These are phyloP conservation scores for Leccinum rimulosum DNA, from an alignment of 768 basidiomycete species.

Conservation along the genomic window DNA sequence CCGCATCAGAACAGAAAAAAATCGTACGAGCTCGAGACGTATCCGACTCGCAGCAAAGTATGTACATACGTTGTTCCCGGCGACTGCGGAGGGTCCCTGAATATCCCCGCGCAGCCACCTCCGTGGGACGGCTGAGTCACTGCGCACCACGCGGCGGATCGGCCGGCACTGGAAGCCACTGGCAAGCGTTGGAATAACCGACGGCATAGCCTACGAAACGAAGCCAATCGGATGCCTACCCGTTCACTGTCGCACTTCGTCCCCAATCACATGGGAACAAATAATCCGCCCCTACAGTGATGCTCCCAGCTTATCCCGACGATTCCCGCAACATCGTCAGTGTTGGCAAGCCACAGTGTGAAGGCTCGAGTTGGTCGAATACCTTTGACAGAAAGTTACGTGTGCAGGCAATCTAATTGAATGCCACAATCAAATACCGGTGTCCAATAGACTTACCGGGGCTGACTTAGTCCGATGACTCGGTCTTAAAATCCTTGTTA, in stretches of 20 bases:
- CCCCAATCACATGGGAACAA: background rate
- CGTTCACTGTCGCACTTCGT: background rate
- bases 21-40: background rate
- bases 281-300: no score
- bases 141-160: background rate
- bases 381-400: background rate
- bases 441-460: conserved; percentile 11
- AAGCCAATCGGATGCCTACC: conserved; percentile 11
- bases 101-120: conserved; percentile 2
- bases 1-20: background rate
- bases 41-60: background rate
- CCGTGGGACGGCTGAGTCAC: conserved; percentile 7
- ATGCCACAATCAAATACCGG: conserved; percentile 7
- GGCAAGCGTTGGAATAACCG: conserved; percentile 6
- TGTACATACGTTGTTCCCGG: conserved; percentile 5
- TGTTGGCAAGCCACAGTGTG: no score
- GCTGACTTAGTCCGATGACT: conserved; percentile 7
- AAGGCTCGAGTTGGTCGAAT: background rate
- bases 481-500: background rate
- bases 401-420: background rate
- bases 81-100: conserved; percentile 15
- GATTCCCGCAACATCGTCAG: background rate
- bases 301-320: no score
- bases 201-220: conserved; percentile 8
- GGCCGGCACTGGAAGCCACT: background rate